Base-by-base conservation (phyloP, 192 early-diverging fungal species). In the Lobulomyces angularis region DNA sequence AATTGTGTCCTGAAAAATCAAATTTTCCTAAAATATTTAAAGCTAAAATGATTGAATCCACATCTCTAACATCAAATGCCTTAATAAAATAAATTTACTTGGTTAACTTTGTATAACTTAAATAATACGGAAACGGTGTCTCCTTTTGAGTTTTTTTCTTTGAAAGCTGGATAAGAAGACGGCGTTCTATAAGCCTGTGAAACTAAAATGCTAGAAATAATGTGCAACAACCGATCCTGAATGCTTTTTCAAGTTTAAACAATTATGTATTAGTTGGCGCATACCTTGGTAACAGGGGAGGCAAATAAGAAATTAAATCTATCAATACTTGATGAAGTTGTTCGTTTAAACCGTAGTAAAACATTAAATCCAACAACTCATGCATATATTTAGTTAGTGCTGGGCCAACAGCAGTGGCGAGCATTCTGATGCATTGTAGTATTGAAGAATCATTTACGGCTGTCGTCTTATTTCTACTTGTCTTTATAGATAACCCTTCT, bases 311-410 rank as follows among this genome's bases (percentile, higher is more conserved):
- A 39, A 76, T 79, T 18, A 90, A 57, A 14, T 83, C 65, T 20
- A 51, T 57, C 42, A 90, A 55, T 11, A 85, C 71, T 27, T 77
- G 61, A 20, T 64, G 70, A 20, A 86, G 55, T 18, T 71, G 55
- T 37, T 80, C 67, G 52, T 68, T 85, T 24, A 86, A 55, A 21
- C 84, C 82, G 18, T 69, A 72, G 6, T 69, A 68, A 41, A 87
- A 85, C 82, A 87, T 82, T 35, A 82, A 53, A 41, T 86, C 84
- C 23, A 86, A 38, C 20, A 86, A 46, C 5, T 81, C 80, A 32
- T 74, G 74, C 64, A 84, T 62, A 42, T 86, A 68, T 35, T 75
- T 78, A 0, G 80, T 82, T 34, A 87, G 56, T 5, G 77, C 82
- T 17, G 75, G 80, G 21, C 83, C 84, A 41, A 87, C 73, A 14